Percentiles rank a stretch among this genome's conserved stretches.
Evolutionary conservation across 2,329 filamentous ascomycete genomes (phyloP).

Genomic region (Aspergillus jensenii): DNA sequence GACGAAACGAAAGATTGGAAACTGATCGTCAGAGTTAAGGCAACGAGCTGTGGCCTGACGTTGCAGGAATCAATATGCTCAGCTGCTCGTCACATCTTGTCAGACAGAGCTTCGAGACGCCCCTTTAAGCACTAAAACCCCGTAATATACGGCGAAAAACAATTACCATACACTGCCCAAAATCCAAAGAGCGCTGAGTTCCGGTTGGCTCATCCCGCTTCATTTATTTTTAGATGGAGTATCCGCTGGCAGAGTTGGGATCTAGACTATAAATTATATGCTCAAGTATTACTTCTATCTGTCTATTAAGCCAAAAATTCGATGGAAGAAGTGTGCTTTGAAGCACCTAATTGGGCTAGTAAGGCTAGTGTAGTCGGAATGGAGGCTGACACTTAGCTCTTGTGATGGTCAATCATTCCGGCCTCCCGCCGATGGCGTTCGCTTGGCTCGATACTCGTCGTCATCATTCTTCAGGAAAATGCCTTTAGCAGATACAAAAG

Average conservation of each 20-base stretch:
- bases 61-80: constrained; percentile 3
- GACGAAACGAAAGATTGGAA: constrained; percentile 19
- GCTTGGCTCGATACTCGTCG: constrained; percentile 2
- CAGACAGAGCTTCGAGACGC: background rate
- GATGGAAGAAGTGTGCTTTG: background rate
- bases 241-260: background rate
- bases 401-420: constrained; percentile 1
- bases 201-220: constrained; percentile 17
- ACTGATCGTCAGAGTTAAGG: constrained; percentile 19
- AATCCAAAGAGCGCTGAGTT: constrained; percentile 8
- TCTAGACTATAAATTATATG: background rate
- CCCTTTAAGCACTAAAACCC: background rate
- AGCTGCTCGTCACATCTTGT: background rate
- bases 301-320: background rate
- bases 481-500: background rate
- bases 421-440: constrained; percentile 5
- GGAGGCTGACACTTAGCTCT: constrained; percentile 14
- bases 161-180: constrained; percentile 4
- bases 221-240: constrained; percentile 17
- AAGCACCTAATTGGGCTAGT: background rate
- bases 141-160: background rate
- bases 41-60: constrained; percentile 13
- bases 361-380: background rate
- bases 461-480: background rate
- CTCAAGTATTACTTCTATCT: background rate